Conservation (phyloP, 305 asterid genomes). For the Fraxinus paxiana region DNA sequence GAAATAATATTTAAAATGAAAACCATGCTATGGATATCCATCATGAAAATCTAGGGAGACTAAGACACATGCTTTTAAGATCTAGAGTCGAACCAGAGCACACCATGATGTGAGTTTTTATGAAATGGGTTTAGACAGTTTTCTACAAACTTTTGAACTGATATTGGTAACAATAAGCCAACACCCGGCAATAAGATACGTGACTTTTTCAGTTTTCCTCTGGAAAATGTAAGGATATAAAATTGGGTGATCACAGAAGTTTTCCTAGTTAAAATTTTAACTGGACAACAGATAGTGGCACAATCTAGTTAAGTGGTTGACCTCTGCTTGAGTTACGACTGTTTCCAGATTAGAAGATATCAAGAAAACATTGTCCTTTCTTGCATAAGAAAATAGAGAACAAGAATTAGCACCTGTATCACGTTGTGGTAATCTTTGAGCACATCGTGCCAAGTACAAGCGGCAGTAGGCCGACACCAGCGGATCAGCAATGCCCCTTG, state of each 20-base stretch:
- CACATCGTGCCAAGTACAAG: constrained; percentile 71
- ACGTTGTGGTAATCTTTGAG: constrained; percentile 53
- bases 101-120: not conserved
- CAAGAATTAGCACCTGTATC: constrained; percentile 45
- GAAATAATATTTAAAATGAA: constrained; percentile 1
- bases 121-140: constrained; percentile 1
- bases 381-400: constrained; percentile 9
- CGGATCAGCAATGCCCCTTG: constrained; percentile 84
- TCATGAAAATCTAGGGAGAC: constrained; percentile 11
- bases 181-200: not conserved
- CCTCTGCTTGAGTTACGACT: not conserved
- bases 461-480: constrained; percentile 70
- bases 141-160: not conserved
- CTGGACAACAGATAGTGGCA: constrained; percentile 3
- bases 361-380: not conserved
- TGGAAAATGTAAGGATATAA: constrained; percentile 10
- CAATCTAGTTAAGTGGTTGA: constrained; percentile 17
- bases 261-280: constrained; percentile 9
- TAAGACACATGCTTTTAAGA: constrained; percentile 7
- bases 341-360: constrained; percentile 5
- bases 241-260: constrained; percentile 14
- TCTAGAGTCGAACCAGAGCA: constrained; percentile 4
- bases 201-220: not conserved
- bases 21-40: constrained; percentile 3
- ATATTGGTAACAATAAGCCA: constrained; percentile 8